Evolutionary conservation across 176 grass and related monocot genomes (phyloP).

Genomic region (Hyparrhenia diplandra): DNA sequence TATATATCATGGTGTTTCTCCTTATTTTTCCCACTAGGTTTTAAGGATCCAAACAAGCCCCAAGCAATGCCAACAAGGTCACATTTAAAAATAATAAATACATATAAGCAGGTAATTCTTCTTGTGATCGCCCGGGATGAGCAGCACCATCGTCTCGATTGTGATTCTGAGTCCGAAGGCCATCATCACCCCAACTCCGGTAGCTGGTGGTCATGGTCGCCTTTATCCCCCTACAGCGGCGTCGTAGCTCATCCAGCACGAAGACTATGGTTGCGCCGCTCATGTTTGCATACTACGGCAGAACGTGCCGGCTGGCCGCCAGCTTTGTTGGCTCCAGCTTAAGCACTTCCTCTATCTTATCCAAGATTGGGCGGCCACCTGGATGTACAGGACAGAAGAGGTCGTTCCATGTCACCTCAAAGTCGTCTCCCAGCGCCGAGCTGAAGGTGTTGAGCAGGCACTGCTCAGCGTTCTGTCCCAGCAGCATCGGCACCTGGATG

Average conservation of each 20-base stretch:
- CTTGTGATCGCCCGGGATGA: not conserved
- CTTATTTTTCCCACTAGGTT: no score
- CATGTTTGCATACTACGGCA: not conserved
- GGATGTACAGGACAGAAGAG: not conserved
- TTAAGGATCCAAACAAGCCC: no score
- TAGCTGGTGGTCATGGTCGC: not conserved
- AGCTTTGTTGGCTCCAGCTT: not conserved
- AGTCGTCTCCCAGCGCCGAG: not conserved
- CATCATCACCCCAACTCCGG: not conserved
- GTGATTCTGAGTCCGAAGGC: not conserved
- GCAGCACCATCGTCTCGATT: not conserved
- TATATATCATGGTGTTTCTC: no score
- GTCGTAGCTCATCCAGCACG: not conserved
- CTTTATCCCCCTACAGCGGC: not conserved
- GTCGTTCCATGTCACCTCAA: not conserved
- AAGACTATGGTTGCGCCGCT: not conserved
- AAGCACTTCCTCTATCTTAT: not conserved
- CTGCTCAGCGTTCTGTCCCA: constrained; percentile 33
- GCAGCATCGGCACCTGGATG: constrained; percentile 32
- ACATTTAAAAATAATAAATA: no score
- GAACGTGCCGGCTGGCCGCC: not conserved
- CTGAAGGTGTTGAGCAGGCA: constrained; percentile 27
- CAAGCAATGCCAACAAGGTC: no score
- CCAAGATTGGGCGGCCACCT: not conserved
- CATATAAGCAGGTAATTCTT: no score